These are phyloP conservation scores for Heracleum sosnowskyi DNA, from an alignment of 129 eudicot genomes.

Conservation along the genomic window DNA sequence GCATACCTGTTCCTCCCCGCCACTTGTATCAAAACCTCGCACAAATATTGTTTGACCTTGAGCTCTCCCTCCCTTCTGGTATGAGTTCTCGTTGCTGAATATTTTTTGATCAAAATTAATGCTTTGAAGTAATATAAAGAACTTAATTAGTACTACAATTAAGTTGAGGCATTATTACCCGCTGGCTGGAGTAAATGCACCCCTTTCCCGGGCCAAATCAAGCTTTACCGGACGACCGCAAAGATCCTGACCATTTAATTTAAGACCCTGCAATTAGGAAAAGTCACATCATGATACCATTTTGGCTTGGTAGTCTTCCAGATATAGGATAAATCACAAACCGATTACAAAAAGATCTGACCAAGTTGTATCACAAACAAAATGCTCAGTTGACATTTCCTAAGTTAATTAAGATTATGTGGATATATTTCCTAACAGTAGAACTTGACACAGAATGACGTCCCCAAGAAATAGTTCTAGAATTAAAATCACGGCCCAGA, in stretches of 20 bases:
- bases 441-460: background rate
- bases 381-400: background rate
- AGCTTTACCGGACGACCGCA: background rate
- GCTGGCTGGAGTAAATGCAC: conserved; percentile 4
- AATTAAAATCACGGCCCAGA: background rate
- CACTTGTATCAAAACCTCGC: conserved; percentile 66
- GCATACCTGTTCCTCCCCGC: conserved; percentile 48
- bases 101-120: background rate
- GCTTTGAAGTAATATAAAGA: background rate
- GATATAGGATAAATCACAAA: background rate
- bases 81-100: conserved; percentile 31
- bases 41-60: conserved; percentile 48
- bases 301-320: background rate
- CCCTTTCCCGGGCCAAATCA: conserved; percentile 13
- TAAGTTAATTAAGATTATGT: background rate
- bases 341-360: background rate
- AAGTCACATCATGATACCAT: background rate
- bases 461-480: background rate
- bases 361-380: background rate
- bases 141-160: background rate
- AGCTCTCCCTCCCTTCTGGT: conserved; percentile 33
- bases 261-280: conserved; percentile 1
- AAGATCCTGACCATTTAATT: conserved; percentile 4
- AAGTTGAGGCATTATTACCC: background rate
- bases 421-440: background rate